Percentiles rank a stretch among this genome's conserved stretches.
These are phyloP conservation scores for Rosa lucieae DNA, from an alignment of 306 rosid genomes.

Conservation along the genomic window DNA sequence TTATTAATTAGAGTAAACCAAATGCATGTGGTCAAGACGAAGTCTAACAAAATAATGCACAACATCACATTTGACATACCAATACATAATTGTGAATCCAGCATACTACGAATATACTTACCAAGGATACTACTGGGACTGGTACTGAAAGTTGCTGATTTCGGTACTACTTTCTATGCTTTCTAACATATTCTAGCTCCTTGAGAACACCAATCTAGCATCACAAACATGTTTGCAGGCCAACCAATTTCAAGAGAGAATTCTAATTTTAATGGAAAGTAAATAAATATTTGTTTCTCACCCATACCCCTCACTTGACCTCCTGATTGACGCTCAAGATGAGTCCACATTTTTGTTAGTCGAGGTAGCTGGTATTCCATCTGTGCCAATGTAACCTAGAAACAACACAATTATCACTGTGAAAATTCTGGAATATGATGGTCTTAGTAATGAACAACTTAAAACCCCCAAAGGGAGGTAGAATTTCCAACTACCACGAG, in stretches of 20 bases:
- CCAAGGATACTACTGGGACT: constrained; percentile 93
- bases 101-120: constrained; percentile 30
- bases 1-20: too few species aligned
- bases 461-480: background rate
- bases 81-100: constrained; percentile 5
- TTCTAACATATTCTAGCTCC: constrained; percentile 84
- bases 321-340: constrained; percentile 98
- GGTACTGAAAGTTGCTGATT: constrained; percentile 79
- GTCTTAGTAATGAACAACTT: background rate
- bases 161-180: constrained; percentile 57
- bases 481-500: background rate
- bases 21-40: too few species aligned
- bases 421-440: background rate
- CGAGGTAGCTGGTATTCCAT: constrained; percentile 99
- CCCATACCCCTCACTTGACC: constrained; percentile 99
- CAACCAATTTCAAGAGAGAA: constrained; percentile 17
- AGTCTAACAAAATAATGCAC: too few species aligned
- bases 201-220: constrained; percentile 77
- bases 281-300: constrained; percentile 63
- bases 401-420: constrained; percentile 32
- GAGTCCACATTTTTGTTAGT: constrained; percentile 95
- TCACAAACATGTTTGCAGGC: constrained; percentile 22
- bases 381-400: constrained; percentile 90
- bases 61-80: too few species aligned
- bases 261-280: background rate